Evolutionary conservation across 768 basidiomycete genomes (phyloP).

Genomic region (Trametes villosa): DNA sequence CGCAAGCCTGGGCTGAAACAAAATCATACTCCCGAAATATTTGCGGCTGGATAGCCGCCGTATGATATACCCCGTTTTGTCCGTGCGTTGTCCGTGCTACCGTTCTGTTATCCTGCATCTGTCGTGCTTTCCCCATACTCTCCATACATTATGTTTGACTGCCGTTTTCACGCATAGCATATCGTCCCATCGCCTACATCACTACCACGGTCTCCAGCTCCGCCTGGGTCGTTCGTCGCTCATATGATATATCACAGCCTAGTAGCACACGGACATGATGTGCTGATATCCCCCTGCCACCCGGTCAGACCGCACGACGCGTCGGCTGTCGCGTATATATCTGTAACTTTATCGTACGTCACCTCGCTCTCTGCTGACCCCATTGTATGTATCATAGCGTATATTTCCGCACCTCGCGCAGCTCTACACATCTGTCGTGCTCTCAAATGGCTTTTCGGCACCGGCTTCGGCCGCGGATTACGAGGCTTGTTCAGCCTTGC

Average conservation of each 20-base stretch:
- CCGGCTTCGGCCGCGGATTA: no score
- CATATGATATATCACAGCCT: not conserved
- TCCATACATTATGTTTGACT: not conserved
- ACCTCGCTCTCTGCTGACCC: not conserved
- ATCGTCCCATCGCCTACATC: not conserved
- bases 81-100: not conserved
- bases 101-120: not conserved
- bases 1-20: constrained; percentile 2
- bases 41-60: no score
- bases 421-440: no score
- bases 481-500: no score
- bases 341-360: constrained; percentile 10
- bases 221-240: no score
- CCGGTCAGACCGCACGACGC: not conserved
- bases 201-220: not conserved
- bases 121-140: constrained; percentile 12
- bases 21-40: not conserved
- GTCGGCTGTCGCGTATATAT: not conserved
- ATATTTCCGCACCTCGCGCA: no score
- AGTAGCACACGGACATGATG: constrained; percentile 27
- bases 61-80: not conserved
- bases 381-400: constrained; percentile 1
- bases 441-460: no score
- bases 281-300: not conserved
- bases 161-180: not conserved